Base-by-base conservation (phyloP, 2,329 filamentous ascomycete genomes). In the Chaetomiaceae sp. region DNA sequence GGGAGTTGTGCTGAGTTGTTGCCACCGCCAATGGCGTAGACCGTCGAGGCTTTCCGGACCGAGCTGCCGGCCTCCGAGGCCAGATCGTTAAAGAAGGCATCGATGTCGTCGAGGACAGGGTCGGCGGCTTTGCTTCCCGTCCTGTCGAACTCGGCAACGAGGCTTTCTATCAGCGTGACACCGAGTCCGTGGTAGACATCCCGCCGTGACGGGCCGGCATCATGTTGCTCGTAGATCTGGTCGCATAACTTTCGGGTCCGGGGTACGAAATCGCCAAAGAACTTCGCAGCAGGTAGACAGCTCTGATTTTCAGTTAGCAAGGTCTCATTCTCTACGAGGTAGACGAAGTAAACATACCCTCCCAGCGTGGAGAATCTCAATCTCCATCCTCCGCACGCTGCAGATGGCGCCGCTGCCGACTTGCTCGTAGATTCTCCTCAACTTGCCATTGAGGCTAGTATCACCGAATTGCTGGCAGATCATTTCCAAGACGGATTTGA, bases 291-390 rank as follows among this genome's bases (percentile, higher is more conserved):
- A 7, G 63, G 56, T 30, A 76, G 57, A 32, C 53, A 65, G 15
- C 58, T 62, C 72, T 74, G 38, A 52, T 35, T 48, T n/a, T n/a
- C n/a, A n/a, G n/a, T n/a, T n/a, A n/a, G n/a, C n/a, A n/a, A n/a
- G n/a, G n/a, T n/a, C n/a, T n/a, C n/a, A n/a, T n/a, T n/a, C n/a
- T n/a, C n/a, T n/a, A n/a, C 15, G 3, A 9, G n/a, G 32, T 9
- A 10, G 33, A 42, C 8, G 15, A 9, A 33, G 3, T 26, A 6
- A 12, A 34, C 65, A 57, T 56, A 76, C 74, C 66, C 71, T 76
- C 53, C 74, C 75, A 11, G 66, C 67, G 44, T 72, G 66, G 41
- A 78, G 65, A 4, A 78, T 56, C 47, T 76, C 72, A 15, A 79
- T 58, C 58, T 79, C 76, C 1, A 76, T 59, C 37, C 67, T 68